A percentile compares a stretch with the other conserved stretches of the same genome.
Evolutionary conservation across 768 basidiomycete genomes (phyloP).

Genomic region (Lactarius akahatsu): DNA sequence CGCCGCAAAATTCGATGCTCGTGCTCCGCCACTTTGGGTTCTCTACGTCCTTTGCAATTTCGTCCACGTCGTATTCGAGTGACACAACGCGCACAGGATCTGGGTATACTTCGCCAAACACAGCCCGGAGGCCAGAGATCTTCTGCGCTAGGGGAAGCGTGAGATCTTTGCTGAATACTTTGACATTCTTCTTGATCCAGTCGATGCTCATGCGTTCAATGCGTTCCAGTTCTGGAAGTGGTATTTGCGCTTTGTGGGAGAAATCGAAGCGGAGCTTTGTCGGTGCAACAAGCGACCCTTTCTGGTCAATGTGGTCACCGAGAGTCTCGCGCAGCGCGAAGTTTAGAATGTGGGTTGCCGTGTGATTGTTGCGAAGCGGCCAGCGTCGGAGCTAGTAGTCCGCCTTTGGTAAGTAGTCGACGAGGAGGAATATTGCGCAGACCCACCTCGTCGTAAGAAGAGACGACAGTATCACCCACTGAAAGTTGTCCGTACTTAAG

Average conservation of each 20-base stretch:
- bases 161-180: conserved; percentile 86
- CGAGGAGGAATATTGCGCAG: neutral
- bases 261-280: conserved; percentile 98
- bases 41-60: conserved; percentile 79
- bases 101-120: conserved; percentile 97
- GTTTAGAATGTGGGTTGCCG: conserved; percentile 98
- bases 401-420: neutral
- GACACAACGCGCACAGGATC: conserved; percentile 96
- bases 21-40: conserved; percentile 90
- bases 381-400: conserved; percentile 74
- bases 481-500: conserved; percentile 85
- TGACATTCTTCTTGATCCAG: conserved; percentile 89
- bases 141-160: conserved; percentile 72
- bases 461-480: conserved; percentile 78
- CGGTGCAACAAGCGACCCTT: conserved; percentile 95
- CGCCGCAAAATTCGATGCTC: conserved; percentile 97
- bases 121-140: conserved; percentile 93
- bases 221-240: conserved; percentile 69
- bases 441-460: conserved; percentile 88
- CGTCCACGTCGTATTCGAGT: conserved; percentile 83
- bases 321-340: conserved; percentile 88
- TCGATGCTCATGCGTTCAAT: conserved; percentile 83
- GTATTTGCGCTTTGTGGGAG: conserved; percentile 88
- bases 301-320: conserved; percentile 97
- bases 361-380: conserved; percentile 97